Percentiles rank a stretch among this genome's conserved stretches.
Conservation (phyloP, 2,329 filamentous ascomycete species). For the Fusarium sambucinum region DNA sequence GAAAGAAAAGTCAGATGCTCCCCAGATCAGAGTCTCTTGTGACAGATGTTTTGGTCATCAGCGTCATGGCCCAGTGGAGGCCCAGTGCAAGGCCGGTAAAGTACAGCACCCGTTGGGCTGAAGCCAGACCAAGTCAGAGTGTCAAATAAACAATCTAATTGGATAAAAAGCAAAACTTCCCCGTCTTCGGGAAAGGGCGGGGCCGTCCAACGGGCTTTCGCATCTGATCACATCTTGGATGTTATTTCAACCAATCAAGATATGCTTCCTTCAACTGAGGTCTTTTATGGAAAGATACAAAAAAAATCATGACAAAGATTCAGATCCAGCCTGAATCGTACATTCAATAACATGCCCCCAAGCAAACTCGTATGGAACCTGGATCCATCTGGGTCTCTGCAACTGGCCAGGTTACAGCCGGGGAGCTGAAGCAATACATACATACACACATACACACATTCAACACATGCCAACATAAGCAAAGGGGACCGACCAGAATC, state of each 20-base stretch:
- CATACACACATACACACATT: not conserved
- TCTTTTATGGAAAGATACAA: slow-evolving; percentile 20
- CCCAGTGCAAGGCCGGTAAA: not conserved
- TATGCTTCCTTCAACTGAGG: slow-evolving; percentile 25
- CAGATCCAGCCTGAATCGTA: slow-evolving; percentile 25
- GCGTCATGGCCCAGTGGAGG: slow-evolving; percentile 24
- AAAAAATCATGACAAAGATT: slow-evolving; percentile 7
- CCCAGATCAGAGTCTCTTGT: slow-evolving; percentile 35
- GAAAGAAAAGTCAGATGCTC: slow-evolving; percentile 38
- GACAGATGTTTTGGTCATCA: slow-evolving; percentile 38
- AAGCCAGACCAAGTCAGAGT: slow-evolving; percentile 21
- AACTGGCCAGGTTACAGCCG: slow-evolving; percentile 30
- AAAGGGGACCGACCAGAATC: slow-evolving; percentile 15
- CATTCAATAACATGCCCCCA: slow-evolving; percentile 11
- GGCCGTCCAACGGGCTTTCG: slow-evolving; percentile 36
- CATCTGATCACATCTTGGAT: slow-evolving; percentile 40
- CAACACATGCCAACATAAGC: not conserved
- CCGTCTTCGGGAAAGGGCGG: slow-evolving; percentile 36
- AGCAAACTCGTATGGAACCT: slow-evolving; percentile 10
- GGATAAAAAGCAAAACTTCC: slow-evolving; percentile 19
- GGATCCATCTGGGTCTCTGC: slow-evolving; percentile 13
- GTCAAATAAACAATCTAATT: slow-evolving; percentile 16
- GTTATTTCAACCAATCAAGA: slow-evolving; percentile 29
- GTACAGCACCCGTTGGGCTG: slow-evolving; percentile 21
- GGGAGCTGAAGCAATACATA: slow-evolving; percentile 27